phyloP scores from a whole-genome alignment of 768 basidiomycete species.

The Rhizopogon salebrosus region DNA sequence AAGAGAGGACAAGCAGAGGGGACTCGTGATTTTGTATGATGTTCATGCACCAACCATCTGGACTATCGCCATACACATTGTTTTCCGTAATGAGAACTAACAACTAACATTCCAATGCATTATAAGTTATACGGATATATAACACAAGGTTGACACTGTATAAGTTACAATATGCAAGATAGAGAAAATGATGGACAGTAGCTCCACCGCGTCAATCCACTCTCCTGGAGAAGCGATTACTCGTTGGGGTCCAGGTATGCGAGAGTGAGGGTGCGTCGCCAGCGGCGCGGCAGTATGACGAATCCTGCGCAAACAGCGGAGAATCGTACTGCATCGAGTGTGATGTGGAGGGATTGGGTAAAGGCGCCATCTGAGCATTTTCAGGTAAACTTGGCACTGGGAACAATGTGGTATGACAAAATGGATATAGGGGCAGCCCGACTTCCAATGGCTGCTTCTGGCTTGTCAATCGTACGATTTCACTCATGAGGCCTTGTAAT shows the following conservation, averaged over 20 bases:
- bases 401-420: conserved; percentile 66
- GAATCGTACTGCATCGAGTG: background rate
- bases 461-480: conserved; percentile 77
- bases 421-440: conserved; percentile 75
- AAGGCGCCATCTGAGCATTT: conserved; percentile 24
- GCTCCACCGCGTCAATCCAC: background rate
- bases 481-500: conserved; percentile 78
- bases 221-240: background rate
- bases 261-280: background rate
- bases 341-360: conserved; percentile 17
- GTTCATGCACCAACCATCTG: background rate
- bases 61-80: conserved; percentile 2
- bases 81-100: background rate
- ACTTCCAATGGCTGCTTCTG: conserved; percentile 79
- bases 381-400: conserved; percentile 39
- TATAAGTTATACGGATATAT: background rate
- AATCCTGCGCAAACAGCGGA: background rate
- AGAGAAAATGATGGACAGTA: background rate
- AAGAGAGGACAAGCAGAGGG: conserved; percentile 24
- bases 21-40: conserved; percentile 6
- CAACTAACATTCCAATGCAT: background rate
- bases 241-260: background rate
- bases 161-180: background rate
- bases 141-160: background rate
- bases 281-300: background rate